Percentiles rank a stretch among this genome's conserved stretches.
phyloP scores from a whole-genome alignment of 176 grass and related monocot species.

The Aegilops tauschii region DNA sequence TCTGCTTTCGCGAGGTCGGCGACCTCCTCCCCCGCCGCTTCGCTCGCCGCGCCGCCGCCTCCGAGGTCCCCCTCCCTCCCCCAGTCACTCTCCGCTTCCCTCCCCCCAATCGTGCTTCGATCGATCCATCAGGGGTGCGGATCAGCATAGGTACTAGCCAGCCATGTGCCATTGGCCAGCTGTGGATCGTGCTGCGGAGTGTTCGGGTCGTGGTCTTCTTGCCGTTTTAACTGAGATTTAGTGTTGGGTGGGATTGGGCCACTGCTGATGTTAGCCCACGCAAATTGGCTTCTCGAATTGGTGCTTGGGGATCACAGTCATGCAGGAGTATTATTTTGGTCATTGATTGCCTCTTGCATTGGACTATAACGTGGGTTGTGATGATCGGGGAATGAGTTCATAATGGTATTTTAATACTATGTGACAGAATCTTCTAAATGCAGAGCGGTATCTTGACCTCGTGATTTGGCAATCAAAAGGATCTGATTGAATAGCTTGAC shows the following conservation, averaged over 20 bases:
- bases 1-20: conserved; percentile 74
- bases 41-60: conserved; percentile 55
- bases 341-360: not conserved
- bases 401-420: not conserved
- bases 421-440: not conserved
- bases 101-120: not conserved
- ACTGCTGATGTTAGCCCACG: not conserved
- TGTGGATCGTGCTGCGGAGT: not conserved
- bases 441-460: not conserved
- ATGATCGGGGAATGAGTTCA: not conserved
- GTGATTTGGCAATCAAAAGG: not conserved
- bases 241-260: not conserved
- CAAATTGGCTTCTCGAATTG: not conserved
- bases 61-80: conserved; percentile 46
- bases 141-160: not conserved
- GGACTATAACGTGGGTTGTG: not conserved
- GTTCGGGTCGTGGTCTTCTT: not conserved
- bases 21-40: conserved; percentile 53
- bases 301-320: not conserved
- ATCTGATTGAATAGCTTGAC: not conserved
- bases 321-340: not conserved
- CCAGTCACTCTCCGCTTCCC: too few species aligned
- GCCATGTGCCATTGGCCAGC: not conserved
- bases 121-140: not conserved
- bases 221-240: not conserved